Evolutionary conservation across 345 rosid species (phyloP).

Genomic region (Rhizophora mangle): DNA sequence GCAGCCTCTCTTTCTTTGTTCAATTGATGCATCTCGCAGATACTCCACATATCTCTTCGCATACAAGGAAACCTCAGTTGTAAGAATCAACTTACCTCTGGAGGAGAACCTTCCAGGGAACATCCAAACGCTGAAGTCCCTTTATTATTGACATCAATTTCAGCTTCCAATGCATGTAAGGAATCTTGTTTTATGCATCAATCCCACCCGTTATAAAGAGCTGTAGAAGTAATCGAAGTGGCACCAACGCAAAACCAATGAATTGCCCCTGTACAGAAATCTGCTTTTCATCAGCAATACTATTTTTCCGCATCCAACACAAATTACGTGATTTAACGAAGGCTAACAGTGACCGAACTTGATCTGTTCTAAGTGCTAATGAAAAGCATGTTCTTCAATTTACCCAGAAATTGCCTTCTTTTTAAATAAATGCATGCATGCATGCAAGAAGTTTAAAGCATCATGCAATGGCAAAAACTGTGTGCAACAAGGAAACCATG

Average conservation of each 20-base stretch:
- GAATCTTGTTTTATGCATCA: background rate
- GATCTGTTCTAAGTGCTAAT: too few relatives aligned
- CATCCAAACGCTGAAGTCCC: background rate
- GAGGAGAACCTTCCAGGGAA: background rate
- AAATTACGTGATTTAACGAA: background rate
- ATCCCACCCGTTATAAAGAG: background rate
- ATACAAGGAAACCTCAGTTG: background rate
- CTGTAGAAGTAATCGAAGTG: background rate
- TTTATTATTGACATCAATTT: background rate
- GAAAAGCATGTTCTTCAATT: background rate
- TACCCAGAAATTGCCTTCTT: constrained; percentile 5
- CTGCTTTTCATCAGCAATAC: constrained; percentile 7
- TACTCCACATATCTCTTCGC: too few relatives aligned
- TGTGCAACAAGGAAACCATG: too few relatives aligned
- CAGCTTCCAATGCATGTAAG: background rate
- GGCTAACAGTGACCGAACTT: background rate
- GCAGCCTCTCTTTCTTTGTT: too few relatives aligned
- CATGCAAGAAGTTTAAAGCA: constrained; percentile 25
- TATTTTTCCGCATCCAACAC: background rate
- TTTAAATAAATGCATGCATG: constrained; percentile 1
- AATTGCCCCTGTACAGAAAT: constrained; percentile 18
- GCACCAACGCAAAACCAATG: background rate
- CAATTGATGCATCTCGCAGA: too few relatives aligned
- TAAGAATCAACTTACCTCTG: background rate
- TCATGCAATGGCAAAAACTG: constrained; percentile 9